Conservation (phyloP, 495 filamentous ascomycete species). For the Neurospora hispaniola region DNA sequence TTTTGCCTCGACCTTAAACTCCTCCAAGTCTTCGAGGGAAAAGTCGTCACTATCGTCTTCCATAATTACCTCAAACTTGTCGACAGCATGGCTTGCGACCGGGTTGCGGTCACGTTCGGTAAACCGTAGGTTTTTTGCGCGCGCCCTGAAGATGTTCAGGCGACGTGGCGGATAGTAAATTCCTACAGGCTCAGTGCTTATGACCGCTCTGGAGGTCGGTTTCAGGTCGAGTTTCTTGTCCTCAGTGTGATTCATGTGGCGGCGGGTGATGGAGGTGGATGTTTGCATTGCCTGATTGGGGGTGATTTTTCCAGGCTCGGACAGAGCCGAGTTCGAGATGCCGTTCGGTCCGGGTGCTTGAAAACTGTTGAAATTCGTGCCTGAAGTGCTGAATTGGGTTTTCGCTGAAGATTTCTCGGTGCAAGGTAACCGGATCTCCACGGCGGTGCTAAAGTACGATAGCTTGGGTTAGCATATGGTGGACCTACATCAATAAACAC, state of each 20-base stretch:
- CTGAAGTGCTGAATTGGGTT: no score
- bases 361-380: no score
- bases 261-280: not conserved
- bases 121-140: not conserved
- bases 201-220: not conserved
- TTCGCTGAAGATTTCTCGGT: no score
- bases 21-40: not conserved
- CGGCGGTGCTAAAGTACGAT: not conserved
- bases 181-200: not conserved
- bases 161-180: not conserved
- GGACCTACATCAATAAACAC: no score
- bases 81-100: not conserved
- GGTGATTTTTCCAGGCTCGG: not conserved
- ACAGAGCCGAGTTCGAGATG: no score
- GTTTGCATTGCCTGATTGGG: not conserved
- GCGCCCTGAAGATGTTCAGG: not conserved
- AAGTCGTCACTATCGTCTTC: not conserved
- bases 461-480: not conserved
- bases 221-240: not conserved
- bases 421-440: not conserved
- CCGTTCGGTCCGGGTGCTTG: no score
- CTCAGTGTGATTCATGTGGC: no score
- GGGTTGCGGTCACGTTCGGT: accelerated
- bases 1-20: accelerated
- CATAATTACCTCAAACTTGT: accelerated